Base-by-base conservation (phyloP, 2,329 filamentous ascomycete genomes). In the Colletotrichum liriopes region DNA sequence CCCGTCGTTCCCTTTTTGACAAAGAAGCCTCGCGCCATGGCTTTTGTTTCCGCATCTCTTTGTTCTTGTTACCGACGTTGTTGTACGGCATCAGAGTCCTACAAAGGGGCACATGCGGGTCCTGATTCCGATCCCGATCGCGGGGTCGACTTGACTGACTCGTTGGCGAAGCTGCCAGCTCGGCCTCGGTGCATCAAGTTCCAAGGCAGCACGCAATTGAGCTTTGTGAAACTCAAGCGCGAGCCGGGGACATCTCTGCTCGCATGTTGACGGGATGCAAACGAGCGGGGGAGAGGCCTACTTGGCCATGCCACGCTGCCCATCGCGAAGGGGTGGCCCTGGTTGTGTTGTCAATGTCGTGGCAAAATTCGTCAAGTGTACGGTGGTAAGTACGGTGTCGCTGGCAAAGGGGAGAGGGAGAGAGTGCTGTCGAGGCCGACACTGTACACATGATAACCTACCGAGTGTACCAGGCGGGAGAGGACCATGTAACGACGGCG, bases 101-200 rank as follows among this genome's bases (percentile, higher is more conserved):
- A 5, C 45, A 7, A 9, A 63, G 20, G 61, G 47, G 23, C 37
- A 12, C 20, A 59, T 55, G 43, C 35, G 2, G n/a, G 37, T 59
- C 29, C 35, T 45, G 37, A 63, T 37, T 64, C 18, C 65, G 32
- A 69, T 61, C 59, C 41, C 54, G 54, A 72, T 70, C 49, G 56
- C 68, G 32, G 37, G 45, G 41, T 41, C 7, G 32, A 18, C 54
- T 49, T 60, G 70, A 69, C 52, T 60, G 70, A 69, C 52, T 70
- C 59, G 41, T 60, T 45, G 14, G 18, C 43, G 43, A 45, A 62
- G 65, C 58, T 72, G 65, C 52, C 69, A 72, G 65, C 69, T 69
- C 69, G 64, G 52, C 59, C 52, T 49, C 18, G 51, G 45, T 59
- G 58, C 64, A 45, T 26, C 26, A 18, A 12, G 37, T 43, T 39